Evolutionary conservation across 78 protist genomes (phyloP).

Genomic region (Planoprotostelium fungivorum): DNA sequence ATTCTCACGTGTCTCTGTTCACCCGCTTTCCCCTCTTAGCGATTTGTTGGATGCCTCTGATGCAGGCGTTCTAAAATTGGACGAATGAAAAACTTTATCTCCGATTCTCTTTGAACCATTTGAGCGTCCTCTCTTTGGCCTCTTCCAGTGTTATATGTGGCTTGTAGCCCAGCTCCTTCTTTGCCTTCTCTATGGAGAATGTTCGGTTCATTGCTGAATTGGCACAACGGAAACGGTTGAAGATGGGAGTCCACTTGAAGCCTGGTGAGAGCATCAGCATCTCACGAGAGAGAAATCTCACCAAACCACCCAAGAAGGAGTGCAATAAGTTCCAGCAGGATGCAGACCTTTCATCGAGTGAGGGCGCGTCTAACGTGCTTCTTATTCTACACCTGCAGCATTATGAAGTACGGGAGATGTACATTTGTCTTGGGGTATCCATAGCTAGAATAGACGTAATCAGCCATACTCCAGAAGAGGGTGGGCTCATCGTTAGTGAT

Average conservation of each 20-base stretch:
- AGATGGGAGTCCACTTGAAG: conserved; percentile 32
- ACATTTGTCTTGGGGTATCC: conserved; percentile 31
- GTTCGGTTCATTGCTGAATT: conserved; percentile 42
- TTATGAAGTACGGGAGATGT: too few relatives aligned
- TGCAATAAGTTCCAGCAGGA: conserved; percentile 11
- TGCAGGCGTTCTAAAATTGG: too few relatives aligned
- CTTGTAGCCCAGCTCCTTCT: conserved; percentile 29
- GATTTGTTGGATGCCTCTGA: too few relatives aligned
- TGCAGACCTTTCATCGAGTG: background rate
- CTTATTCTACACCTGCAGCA: too few relatives aligned
- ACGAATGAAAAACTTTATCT: too few relatives aligned
- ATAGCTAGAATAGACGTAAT: conserved; percentile 32
- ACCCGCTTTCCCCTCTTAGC: too few relatives aligned
- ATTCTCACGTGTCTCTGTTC: too few relatives aligned
- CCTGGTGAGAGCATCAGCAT: conserved; percentile 10
- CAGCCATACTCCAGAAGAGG: conserved; percentile 36
- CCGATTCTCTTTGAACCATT: conserved; percentile 39
- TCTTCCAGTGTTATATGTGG: conserved; percentile 46
- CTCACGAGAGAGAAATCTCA: conserved; percentile 21
- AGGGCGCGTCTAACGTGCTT: too few relatives aligned
- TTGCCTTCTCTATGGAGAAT: conserved; percentile 42
- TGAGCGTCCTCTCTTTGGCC: conserved; percentile 38
- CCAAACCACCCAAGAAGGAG: conserved; percentile 22
- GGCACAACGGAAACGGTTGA: conserved; percentile 31
- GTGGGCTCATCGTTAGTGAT: conserved; percentile 53